Conservation (phyloP, 2,329 filamentous ascomycete species). For the Colletotrichum scovillei region DNA sequence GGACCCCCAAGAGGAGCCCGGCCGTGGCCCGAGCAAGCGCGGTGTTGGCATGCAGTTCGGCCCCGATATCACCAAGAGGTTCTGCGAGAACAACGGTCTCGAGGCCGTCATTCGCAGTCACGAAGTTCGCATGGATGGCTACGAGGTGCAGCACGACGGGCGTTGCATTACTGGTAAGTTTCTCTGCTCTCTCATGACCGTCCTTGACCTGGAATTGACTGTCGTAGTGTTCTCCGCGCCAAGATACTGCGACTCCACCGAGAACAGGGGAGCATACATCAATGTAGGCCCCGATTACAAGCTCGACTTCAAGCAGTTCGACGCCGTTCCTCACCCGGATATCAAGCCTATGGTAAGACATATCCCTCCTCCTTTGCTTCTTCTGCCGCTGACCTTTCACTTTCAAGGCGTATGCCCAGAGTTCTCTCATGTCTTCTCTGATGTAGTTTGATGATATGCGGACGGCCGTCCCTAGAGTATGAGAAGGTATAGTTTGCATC, state of each 20-base stretch:
- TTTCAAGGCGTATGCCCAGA: conserved; percentile 82
- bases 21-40: conserved; percentile 93
- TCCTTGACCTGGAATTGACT: conserved; percentile 40
- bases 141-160: conserved; percentile 96
- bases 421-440: conserved; percentile 81
- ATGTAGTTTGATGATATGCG: conserved; percentile 60
- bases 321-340: conserved; percentile 94
- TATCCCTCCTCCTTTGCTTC: neutral
- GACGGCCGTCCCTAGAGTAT: conserved; percentile 6
- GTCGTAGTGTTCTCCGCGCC: conserved; percentile 90
- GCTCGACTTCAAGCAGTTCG: conserved; percentile 91
- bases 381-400: conserved; percentile 41
- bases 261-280: conserved; percentile 98
- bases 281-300: conserved; percentile 94
- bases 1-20: conserved; percentile 87
- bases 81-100: conserved; percentile 95
- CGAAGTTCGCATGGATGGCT: conserved; percentile 99
- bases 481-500: conserved; percentile 30
- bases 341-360: conserved; percentile 86
- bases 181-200: neutral
- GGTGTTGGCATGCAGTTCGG: conserved; percentile 97
- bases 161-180: conserved; percentile 88
- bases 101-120: conserved; percentile 97
- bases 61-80: conserved; percentile 93
- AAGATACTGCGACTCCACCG: conserved; percentile 96